Base-by-base conservation (phyloP, 495 filamentous ascomycete genomes). In the Xylaria castorea region DNA sequence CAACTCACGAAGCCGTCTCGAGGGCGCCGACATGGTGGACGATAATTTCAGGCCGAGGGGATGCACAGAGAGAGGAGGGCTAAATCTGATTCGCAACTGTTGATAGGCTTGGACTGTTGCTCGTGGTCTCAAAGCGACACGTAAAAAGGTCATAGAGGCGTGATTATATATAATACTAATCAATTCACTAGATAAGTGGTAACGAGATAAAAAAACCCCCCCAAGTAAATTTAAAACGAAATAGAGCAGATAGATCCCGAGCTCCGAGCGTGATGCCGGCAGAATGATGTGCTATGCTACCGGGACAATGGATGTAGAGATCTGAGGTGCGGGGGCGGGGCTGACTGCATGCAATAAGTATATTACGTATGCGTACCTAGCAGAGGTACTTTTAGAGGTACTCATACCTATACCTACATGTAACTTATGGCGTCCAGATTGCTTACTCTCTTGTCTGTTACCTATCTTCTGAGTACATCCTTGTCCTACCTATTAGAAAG, bases 1-100 rank as follows among this genome's bases (percentile, higher is more conserved):
- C 5, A 44, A 78, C 85, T 70, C 74, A 87, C 85, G 75, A 48
- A 86, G 79, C 30, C 81, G 79, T 64, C 79, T 79, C 55, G 80
- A 73, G 32, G 82, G 81, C 25, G 73, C 66, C 25, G 77, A 48
- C 77, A 82, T 82, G 4, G 70, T 77, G 69, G 66, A 68, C 16
- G 57, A 61, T 34, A 51, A 62, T 70, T 68, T 76, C 62, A 30
- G 69, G 22, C 64, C 18, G 51, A 38, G 58, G 18, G 27, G 51
- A 66, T 25, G 48, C 48, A 5, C 38, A 7, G 53, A 22, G 1
- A 36, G 68, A 30, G 46, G 2, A 22, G 50, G 34, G 22, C 7
- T 5, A 18, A 20, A 18, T 53, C 22, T 27, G 22, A 65, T 34
- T 57, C 22, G 38, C 2, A 34, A 30, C 22, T 60, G 66, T 48